Evolutionary conservation across 257 asterid genomes (phyloP).

Genomic region (Coffea canephora): DNA sequence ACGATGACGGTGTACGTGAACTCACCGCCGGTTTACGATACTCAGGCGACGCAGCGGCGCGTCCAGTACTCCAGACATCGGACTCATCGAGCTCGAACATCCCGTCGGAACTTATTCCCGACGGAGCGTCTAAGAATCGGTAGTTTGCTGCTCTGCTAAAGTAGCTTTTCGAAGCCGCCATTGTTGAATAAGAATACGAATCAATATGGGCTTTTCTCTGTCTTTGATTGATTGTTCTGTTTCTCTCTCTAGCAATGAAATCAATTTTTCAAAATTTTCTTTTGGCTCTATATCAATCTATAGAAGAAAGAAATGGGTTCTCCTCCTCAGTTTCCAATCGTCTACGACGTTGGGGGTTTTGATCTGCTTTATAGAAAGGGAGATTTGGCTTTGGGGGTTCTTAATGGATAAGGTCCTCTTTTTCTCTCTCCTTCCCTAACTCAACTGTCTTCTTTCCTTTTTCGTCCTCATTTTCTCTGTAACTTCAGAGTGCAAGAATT

Average conservation of each 20-base stretch:
- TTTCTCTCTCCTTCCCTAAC: conserved; percentile 22
- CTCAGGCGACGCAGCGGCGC: conserved; percentile 59
- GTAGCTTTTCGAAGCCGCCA: conserved; percentile 79
- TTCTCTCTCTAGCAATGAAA: background rate
- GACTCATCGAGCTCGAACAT: conserved; percentile 86
- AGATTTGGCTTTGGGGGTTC: background rate
- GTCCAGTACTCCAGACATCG: conserved; percentile 63
- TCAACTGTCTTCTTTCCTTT: conserved; percentile 23
- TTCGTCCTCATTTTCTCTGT: conserved; percentile 25
- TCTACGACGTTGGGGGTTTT: conserved; percentile 20
- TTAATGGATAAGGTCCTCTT: conserved; percentile 53
- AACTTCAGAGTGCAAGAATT: conserved; percentile 10
- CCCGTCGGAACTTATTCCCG: conserved; percentile 18
- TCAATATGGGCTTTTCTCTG: background rate
- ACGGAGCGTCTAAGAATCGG: conserved; percentile 45
- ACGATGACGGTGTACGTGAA: conserved; percentile 24
- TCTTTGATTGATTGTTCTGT: background rate
- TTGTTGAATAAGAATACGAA: conserved; percentile 14
- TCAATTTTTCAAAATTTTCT: background rate
- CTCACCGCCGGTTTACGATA: conserved; percentile 31
- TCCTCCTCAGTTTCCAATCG: background rate
- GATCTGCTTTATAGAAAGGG: conserved; percentile 46
- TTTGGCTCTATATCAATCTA: background rate
- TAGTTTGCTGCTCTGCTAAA: conserved; percentile 52
- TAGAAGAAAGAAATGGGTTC: background rate